A percentile compares a stretch with the other conserved stretches of the same genome.
phyloP scores from a whole-genome alignment of 805 yeast genomes.

The Pachysolen tannophilus region DNA sequence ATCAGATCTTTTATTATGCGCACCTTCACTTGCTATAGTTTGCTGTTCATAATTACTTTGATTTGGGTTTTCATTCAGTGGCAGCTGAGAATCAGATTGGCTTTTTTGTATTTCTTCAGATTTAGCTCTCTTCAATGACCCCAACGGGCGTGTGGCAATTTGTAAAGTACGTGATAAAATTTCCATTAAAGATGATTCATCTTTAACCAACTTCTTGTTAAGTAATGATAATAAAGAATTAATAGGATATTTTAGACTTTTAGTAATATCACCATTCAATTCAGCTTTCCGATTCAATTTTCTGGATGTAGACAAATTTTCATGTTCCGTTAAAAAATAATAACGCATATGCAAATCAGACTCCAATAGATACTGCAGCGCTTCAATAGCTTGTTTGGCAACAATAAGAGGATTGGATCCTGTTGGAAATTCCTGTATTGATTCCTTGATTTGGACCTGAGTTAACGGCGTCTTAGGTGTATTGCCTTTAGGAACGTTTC shows the following conservation, averaged over 20 bases:
- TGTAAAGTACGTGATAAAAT: slow-evolving; percentile 67
- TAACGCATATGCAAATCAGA: slow-evolving; percentile 59
- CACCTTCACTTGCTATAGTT: slow-evolving; percentile 1
- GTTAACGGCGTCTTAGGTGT: background rate
- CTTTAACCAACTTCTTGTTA: slow-evolving; percentile 54
- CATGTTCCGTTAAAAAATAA: slow-evolving; percentile 76
- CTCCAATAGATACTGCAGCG: slow-evolving; percentile 62
- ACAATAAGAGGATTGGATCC: slow-evolving; percentile 63
- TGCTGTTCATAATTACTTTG: slow-evolving; percentile 7
- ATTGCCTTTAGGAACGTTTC: slow-evolving; percentile 10
- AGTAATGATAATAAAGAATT: slow-evolving; percentile 58
- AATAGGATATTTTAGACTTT: slow-evolving; percentile 58
- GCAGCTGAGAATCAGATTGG: slow-evolving; percentile 3
- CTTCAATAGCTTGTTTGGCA: slow-evolving; percentile 72
- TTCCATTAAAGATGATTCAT: slow-evolving; percentile 73
- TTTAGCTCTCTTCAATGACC: slow-evolving; percentile 38
- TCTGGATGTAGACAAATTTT: slow-evolving; percentile 34
- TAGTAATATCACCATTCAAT: slow-evolving; percentile 24
- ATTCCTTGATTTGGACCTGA: slow-evolving; percentile 1
- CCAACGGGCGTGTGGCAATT: slow-evolving; percentile 67
- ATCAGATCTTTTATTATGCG: background rate
- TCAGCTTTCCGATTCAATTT: slow-evolving; percentile 27
- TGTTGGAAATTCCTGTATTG: slow-evolving; percentile 35
- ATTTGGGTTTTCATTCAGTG: slow-evolving; percentile 4
- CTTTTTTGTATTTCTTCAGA: slow-evolving; percentile 16